phyloP scores from a whole-genome alignment of 805 yeast genomes.

The Teunomyces barrocoloradensis region DNA sequence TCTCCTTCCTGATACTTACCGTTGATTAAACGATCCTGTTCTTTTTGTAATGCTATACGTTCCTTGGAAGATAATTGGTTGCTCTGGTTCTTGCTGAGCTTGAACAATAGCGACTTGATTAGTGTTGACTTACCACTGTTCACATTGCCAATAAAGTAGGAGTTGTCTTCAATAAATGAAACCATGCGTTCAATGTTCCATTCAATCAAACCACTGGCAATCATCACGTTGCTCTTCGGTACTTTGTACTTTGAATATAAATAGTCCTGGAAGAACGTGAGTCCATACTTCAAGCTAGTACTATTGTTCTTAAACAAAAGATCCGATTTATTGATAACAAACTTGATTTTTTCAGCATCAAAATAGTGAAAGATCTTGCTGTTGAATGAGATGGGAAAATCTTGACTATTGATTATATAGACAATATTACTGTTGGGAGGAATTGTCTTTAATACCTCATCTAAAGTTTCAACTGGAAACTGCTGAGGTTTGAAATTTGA shows the following conservation, averaged over 20 bases:
- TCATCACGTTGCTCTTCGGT: slow-evolving; percentile 40
- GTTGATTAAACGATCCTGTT: slow-evolving; percentile 15
- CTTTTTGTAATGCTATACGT: slow-evolving; percentile 12
- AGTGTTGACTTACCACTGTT: slow-evolving; percentile 71
- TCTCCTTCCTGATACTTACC: slow-evolving; percentile 7
- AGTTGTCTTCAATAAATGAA: slow-evolving; percentile 32
- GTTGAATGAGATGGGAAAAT: slow-evolving; percentile 66
- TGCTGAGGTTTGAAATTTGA: slow-evolving; percentile 37
- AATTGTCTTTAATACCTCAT: slow-evolving; percentile 22
- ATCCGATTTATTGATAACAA: slow-evolving; percentile 44
- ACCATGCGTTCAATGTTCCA: slow-evolving; percentile 51
- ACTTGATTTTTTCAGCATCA: slow-evolving; percentile 33
- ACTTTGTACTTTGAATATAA: slow-evolving; percentile 28
- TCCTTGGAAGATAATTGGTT: slow-evolving; percentile 9
- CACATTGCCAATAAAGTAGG: slow-evolving; percentile 61
- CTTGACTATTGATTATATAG: slow-evolving; percentile 63
- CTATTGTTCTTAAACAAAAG: slow-evolving; percentile 35
- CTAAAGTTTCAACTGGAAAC: slow-evolving; percentile 23
- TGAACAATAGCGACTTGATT: slow-evolving; percentile 44
- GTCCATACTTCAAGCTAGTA: slow-evolving; percentile 23
- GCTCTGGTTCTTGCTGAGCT: slow-evolving; percentile 9
- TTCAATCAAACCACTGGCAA: slow-evolving; percentile 49
- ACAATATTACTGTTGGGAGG: slow-evolving; percentile 50
- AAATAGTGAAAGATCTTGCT: slow-evolving; percentile 31
- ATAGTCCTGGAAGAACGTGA: slow-evolving; percentile 32